Conservation (phyloP, 2,329 filamentous ascomycete genomes). For the Balansia obtecta region DNA sequence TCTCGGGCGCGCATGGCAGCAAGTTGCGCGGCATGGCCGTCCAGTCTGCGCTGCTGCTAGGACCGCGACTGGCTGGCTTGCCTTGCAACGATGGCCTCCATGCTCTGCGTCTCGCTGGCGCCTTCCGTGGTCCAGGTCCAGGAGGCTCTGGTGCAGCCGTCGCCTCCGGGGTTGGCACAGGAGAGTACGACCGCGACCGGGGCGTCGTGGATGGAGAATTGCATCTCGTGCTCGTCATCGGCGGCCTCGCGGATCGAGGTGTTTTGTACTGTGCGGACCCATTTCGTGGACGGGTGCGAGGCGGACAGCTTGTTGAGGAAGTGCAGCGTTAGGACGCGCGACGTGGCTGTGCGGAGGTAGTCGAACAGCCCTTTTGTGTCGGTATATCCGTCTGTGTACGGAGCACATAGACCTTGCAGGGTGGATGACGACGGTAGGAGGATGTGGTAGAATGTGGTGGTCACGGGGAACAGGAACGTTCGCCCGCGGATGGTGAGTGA, state of each 20-base stretch:
- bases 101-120: conserved; percentile 8
- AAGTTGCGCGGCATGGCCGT: background rate
- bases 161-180: conserved; percentile 10
- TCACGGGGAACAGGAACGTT: conserved; percentile 30
- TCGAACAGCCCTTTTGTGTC: conserved; percentile 29
- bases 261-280: conserved; percentile 20
- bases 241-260: conserved; percentile 19
- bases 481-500: conserved; percentile 31
- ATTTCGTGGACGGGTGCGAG: conserved; percentile 8
- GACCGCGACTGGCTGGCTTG: conserved; percentile 9
- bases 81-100: conserved; percentile 14
- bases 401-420: conserved; percentile 28
- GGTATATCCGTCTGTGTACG: conserved; percentile 31
- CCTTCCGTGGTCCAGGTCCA: conserved; percentile 20
- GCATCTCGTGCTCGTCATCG: conserved; percentile 18
- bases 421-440: conserved; percentile 23
- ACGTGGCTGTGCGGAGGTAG: conserved; percentile 32
- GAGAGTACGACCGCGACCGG: conserved; percentile 12
- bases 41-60: conserved; percentile 7
- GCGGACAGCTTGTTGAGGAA: conserved; percentile 16
- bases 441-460: conserved; percentile 32
- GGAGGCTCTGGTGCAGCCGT: conserved; percentile 8
- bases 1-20: background rate
- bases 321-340: conserved; percentile 26
- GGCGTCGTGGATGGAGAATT: conserved; percentile 18